Evolutionary conservation across 768 basidiomycete species (phyloP).

Genomic region (Leucocoprinus leucothites): DNA sequence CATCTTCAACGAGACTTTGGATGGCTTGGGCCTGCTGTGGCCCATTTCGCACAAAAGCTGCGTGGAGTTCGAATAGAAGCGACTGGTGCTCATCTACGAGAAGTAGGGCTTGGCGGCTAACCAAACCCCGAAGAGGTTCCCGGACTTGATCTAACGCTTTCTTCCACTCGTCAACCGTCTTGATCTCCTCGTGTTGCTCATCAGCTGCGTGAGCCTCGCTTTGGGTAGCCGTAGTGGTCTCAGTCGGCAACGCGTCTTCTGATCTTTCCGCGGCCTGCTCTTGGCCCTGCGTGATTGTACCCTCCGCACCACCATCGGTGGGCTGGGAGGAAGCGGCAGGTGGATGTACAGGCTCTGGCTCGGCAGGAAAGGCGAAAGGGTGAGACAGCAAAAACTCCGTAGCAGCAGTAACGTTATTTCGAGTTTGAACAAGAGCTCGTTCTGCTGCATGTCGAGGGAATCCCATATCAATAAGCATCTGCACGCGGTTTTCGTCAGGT

Average conservation of each 20-base stretch:
- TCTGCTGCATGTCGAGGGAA: constrained; percentile 89
- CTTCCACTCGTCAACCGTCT: constrained; percentile 60
- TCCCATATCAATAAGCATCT: constrained; percentile 93
- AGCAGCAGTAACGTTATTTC: constrained; percentile 87
- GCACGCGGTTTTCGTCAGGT: constrained; percentile 75
- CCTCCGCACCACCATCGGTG: constrained; percentile 26
- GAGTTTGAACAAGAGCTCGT: constrained; percentile 76
- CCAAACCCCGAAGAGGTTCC: constrained; percentile 57
- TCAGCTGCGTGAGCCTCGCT: constrained; percentile 17
- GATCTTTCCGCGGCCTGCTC: neutral
- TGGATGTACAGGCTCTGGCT: constrained; percentile 45
- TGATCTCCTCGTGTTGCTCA: constrained; percentile 20
- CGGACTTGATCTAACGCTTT: constrained; percentile 64
- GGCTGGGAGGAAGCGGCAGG: constrained; percentile 22
- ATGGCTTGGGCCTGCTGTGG: constrained; percentile 66
- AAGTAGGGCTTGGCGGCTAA: constrained; percentile 68
- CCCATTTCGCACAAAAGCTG: constrained; percentile 69
- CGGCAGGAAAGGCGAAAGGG: constrained; percentile 73
- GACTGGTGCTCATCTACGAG: constrained; percentile 87
- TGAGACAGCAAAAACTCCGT: constrained; percentile 84
- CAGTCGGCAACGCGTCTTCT: neutral
- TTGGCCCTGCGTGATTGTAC: neutral
- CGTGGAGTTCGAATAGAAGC: constrained; percentile 85
- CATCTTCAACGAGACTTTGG: constrained; percentile 71
- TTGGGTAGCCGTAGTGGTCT: neutral